These are phyloP conservation scores for Glycine latifolia DNA, from an alignment of 306 rosid species.

Conservation along the genomic window DNA sequence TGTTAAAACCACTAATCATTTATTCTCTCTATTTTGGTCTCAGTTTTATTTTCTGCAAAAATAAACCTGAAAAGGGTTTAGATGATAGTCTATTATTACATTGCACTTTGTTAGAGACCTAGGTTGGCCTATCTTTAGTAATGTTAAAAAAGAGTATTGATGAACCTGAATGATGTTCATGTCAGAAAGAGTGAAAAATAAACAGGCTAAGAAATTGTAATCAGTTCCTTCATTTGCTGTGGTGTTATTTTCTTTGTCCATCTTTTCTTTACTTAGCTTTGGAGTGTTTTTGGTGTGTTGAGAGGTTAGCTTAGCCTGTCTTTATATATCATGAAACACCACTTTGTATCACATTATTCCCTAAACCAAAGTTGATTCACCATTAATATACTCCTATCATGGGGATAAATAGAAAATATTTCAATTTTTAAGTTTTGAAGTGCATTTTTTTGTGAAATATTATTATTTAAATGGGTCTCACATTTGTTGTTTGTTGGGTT, in stretches of 20 bases:
- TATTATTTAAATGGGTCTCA: neutral
- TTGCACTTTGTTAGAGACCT: neutral
- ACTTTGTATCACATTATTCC: constrained; percentile 11
- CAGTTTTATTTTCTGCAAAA: constrained; percentile 3
- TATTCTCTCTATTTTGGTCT: neutral
- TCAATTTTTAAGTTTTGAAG: neutral
- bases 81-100: neutral
- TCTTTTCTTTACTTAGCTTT: neutral
- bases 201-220: neutral
- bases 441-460: neutral
- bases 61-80: constrained; percentile 11
- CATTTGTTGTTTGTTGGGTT: neutral
- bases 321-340: neutral
- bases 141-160: constrained; percentile 23
- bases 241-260: constrained; percentile 1
- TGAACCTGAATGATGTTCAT: neutral
- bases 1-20: constrained; percentile 2
- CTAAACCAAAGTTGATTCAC: constrained; percentile 13
- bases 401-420: constrained; percentile 20
- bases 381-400: neutral
- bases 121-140: neutral
- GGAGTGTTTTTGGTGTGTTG: neutral
- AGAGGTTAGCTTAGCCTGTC: constrained; percentile 13
- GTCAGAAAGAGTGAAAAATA: constrained; percentile 10
- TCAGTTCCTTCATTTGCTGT: constrained; percentile 9